A percentile compares a stretch with the other conserved stretches of the same genome.
Conservation (phyloP, 139 green algal species). For the Chlamydomonas schloesseri region DNA sequence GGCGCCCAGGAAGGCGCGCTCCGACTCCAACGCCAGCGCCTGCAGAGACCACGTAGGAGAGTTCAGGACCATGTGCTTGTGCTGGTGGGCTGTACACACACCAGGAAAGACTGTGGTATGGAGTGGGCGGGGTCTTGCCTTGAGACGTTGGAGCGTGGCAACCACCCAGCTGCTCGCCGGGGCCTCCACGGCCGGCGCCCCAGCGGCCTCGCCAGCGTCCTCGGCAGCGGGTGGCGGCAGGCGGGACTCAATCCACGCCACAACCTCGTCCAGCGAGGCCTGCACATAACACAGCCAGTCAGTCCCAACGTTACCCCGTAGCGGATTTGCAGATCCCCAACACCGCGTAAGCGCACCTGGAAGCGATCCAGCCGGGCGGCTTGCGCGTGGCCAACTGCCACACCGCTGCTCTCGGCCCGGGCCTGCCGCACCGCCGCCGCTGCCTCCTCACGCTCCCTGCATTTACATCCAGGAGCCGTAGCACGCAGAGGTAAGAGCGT, state of each 20-base stretch:
- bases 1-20: constrained; percentile 29
- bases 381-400: neutral
- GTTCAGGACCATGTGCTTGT: too few species aligned
- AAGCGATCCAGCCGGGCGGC: constrained; percentile 2
- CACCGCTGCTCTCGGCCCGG: constrained; percentile 11
- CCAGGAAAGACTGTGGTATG: too few species aligned
- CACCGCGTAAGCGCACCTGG: constrained; percentile 25
- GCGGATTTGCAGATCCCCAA: too few species aligned
- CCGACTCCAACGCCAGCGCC: constrained; percentile 48
- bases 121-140: neutral
- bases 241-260: neutral
- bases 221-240: neutral
- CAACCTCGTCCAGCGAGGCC: constrained; percentile 12
- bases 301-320: too few species aligned
- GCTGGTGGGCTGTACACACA: too few species aligned
- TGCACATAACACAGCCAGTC: too few species aligned
- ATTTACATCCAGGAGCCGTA: neutral
- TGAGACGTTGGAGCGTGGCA: neutral
- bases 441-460: constrained; percentile 66
- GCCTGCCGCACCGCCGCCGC: constrained; percentile 40
- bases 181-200: neutral
- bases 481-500: too few species aligned
- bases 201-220: neutral
- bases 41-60: neutral
- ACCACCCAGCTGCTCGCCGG: neutral